phyloP scores from a whole-genome alignment of 2,329 filamentous ascomycete genomes.

The Talaromyces pinophilus region DNA sequence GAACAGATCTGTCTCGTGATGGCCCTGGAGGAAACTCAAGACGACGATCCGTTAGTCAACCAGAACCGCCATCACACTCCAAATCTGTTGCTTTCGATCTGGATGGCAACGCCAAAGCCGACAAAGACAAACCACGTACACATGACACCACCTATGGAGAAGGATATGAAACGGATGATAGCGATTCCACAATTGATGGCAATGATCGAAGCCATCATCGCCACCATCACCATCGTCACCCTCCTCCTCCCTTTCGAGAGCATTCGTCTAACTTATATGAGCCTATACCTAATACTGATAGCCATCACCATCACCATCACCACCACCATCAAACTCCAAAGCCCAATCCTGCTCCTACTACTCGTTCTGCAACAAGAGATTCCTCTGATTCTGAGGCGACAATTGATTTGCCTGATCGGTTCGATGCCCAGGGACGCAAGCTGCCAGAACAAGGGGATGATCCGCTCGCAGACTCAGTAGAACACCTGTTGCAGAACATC shows the following conservation, averaged over 20 bases:
- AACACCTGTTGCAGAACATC: slow-evolving; percentile 34
- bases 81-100: slow-evolving; percentile 41
- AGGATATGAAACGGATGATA: slow-evolving; percentile 49
- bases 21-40: slow-evolving; percentile 17
- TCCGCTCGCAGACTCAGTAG: slow-evolving; percentile 38
- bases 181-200: slow-evolving; percentile 39
- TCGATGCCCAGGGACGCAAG: slow-evolving; percentile 45
- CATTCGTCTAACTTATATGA: slow-evolving; percentile 23
- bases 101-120: slow-evolving; percentile 22
- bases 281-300: slow-evolving; percentile 11
- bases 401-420: slow-evolving; percentile 47
- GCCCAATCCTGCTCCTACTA: slow-evolving; percentile 2
- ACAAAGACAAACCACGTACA: background rate
- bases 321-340: slow-evolving; percentile 16
- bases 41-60: slow-evolving; percentile 29
- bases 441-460: slow-evolving; percentile 38
- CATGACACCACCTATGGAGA: slow-evolving; percentile 25
- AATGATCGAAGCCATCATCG: slow-evolving; percentile 29
- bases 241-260: slow-evolving; percentile 19
- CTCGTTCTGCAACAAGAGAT: slow-evolving; percentile 23
- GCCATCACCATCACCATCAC: slow-evolving; percentile 14
- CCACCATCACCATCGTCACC: slow-evolving; percentile 27
- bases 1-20: background rate
- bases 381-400: slow-evolving; percentile 45
- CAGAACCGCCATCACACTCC: slow-evolving; percentile 27